Base-by-base conservation (phyloP, 805 yeast species). In the Maudiozyma saulgeensis region DNA sequence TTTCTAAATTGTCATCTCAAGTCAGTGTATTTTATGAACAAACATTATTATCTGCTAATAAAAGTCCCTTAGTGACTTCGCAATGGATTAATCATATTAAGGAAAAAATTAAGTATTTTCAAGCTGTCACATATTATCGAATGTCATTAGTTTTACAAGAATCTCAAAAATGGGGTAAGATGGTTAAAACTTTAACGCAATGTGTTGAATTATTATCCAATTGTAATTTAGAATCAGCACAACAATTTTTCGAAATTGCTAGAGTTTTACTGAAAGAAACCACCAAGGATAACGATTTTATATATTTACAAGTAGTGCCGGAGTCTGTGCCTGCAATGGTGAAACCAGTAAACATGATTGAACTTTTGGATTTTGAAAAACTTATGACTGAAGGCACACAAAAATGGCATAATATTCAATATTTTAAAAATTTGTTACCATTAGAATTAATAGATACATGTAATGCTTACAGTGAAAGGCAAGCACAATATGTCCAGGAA, bases 231-330 rank as follows among this genome's bases (percentile, higher is more conserved):
- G 45, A 43, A 8, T 35, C 52, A 4, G 51, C 44, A 26, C 43
- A 41, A 12, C 80, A 81, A 0, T 71, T 90, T 18, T 54, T 62
- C 1, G 61, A 63, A 3, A 71, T 73, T 2, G 70, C 85, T 1
- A 60, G 66, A 9, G 73, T 70, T 1, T 70, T 74, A 1, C 58
- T 82, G 9, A 66, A 70, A 16, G 69, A 76, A 2, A 79, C 90
- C 0, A 88, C 84, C 54, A 75, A 81, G 54, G 96, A 89, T 55
- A 89, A 89, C 61, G 90, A 88, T 58, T 70, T 88, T 56, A 81
- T 90, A 6, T 87, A 87, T 63, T 66, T 86, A 39, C 82, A 84
- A 50, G 67, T 70, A 1, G 80, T 87, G 0, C 95, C 95, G 7
- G 50, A 59, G 0, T 68, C 71, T 1, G 55, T 80, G 1, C 69